Percentiles rank a stretch among this genome's conserved stretches.
phyloP scores from a whole-genome alignment of 176 grass and related monocot genomes.

The Carex parvula region DNA sequence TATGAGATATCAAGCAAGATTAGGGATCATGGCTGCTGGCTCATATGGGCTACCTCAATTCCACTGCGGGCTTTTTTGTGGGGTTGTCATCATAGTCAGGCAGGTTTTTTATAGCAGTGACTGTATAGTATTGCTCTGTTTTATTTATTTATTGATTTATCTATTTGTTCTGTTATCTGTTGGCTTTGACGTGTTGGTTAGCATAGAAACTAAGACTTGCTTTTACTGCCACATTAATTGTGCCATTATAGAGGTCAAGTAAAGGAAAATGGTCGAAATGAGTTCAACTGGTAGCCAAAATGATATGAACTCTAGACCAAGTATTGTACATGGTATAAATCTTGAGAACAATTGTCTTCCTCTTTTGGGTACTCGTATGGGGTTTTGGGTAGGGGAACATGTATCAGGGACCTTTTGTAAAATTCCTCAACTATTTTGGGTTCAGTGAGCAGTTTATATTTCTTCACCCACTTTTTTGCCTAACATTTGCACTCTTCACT shows the following conservation, averaged over 20 bases:
- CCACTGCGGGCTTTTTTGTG: constrained; percentile 71
- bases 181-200: not conserved
- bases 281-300: not conserved
- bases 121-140: not conserved
- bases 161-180: not conserved
- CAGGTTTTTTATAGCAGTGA: constrained; percentile 31
- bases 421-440: not conserved
- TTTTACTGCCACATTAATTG: constrained; percentile 4
- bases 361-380: not conserved
- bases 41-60: constrained; percentile 94
- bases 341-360: not conserved
- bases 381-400: not conserved
- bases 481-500: constrained; percentile 31
- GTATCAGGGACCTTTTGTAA: not conserved
- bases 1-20: constrained; percentile 85
- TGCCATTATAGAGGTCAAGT: not conserved
- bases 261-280: constrained; percentile 2
- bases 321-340: not conserved
- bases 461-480: not conserved
- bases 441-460: constrained; percentile 4
- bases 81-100: constrained; percentile 71
- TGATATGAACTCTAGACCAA: not conserved
- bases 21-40: constrained; percentile 95
- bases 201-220: not conserved
- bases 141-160: constrained; percentile 14